Conservation (phyloP, 2,329 filamentous ascomycete species). For the Chaetothyriales sp. region DNA sequence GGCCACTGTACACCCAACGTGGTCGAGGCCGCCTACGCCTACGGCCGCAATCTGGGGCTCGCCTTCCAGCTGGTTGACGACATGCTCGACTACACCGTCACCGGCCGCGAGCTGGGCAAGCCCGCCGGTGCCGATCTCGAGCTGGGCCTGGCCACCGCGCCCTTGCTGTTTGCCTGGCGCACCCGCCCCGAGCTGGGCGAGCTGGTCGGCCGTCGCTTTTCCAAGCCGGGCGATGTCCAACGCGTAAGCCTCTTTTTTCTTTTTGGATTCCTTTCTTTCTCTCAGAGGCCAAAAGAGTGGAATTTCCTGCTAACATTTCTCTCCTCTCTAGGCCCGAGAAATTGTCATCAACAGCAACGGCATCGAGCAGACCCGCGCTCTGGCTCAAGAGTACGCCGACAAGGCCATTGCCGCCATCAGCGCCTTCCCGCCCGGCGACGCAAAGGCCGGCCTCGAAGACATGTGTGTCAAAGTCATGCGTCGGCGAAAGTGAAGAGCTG, state of each 20-base stretch:
- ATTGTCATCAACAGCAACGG: constrained; percentile 72
- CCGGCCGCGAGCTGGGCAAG: constrained; percentile 73
- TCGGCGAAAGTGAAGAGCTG: constrained; percentile 55
- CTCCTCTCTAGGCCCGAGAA: constrained; percentile 54
- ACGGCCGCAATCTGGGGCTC: constrained; percentile 83
- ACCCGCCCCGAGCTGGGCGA: constrained; percentile 67
- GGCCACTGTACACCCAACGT: constrained; percentile 62
- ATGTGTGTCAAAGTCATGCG: constrained; percentile 90
- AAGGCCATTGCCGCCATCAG: constrained; percentile 74
- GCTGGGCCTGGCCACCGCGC: constrained; percentile 82
- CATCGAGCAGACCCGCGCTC: constrained; percentile 75
- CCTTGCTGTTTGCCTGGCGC: constrained; percentile 91
- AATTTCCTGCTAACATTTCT: too few relatives aligned
- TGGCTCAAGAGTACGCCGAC: constrained; percentile 82
- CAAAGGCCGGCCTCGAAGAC: constrained; percentile 76
- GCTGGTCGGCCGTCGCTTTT: constrained; percentile 84
- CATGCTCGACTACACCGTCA: constrained; percentile 90
- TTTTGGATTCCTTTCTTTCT: constrained; percentile 4
- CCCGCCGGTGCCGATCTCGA: constrained; percentile 89
- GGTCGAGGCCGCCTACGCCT: constrained; percentile 79
- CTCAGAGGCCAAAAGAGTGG: not conserved
- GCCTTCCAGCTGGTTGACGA: constrained; percentile 97
- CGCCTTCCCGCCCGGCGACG: constrained; percentile 81
- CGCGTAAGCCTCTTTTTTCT: constrained; percentile 45
- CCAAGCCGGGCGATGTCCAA: constrained; percentile 64